A percentile compares a stretch with the other conserved stretches of the same genome.
phyloP scores from a whole-genome alignment of 306 rosid genomes.

The Vigna mungo region DNA sequence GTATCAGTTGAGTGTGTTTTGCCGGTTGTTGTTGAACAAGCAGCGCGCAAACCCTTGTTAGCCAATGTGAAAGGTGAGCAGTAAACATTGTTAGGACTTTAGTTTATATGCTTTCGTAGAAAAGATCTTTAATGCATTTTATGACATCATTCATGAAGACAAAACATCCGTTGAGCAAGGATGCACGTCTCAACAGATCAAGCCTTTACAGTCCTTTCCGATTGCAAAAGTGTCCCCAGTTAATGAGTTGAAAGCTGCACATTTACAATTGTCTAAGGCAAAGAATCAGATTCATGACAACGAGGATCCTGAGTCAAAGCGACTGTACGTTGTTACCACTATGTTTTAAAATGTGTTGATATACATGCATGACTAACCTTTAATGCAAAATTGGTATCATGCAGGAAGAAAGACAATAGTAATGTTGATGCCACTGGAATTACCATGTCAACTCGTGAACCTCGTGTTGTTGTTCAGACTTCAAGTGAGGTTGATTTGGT shows the following conservation, averaged over 20 bases:
- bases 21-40: slow-evolving; percentile 55
- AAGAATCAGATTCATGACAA: slow-evolving; percentile 49
- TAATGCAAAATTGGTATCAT: slow-evolving; percentile 40
- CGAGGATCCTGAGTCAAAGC: slow-evolving; percentile 66
- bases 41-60: slow-evolving; percentile 50
- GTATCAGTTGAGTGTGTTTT: slow-evolving; percentile 57
- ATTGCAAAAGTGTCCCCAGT: slow-evolving; percentile 50
- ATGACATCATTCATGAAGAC: slow-evolving; percentile 54
- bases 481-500: slow-evolving; percentile 81
- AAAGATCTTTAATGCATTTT: slow-evolving; percentile 48
- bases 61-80: slow-evolving; percentile 60
- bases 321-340: slow-evolving; percentile 68
- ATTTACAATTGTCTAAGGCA: slow-evolving; percentile 47
- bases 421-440: slow-evolving; percentile 45
- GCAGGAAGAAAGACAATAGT: slow-evolving; percentile 68
- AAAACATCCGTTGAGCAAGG: slow-evolving; percentile 54
- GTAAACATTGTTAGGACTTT: slow-evolving; percentile 35
- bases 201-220: slow-evolving; percentile 50
- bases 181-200: slow-evolving; percentile 48
- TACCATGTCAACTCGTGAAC: slow-evolving; percentile 60
- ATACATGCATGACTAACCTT: slow-evolving; percentile 43
- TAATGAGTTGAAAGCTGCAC: slow-evolving; percentile 55
- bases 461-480: slow-evolving; percentile 74
- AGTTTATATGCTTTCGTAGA: slow-evolving; percentile 46
- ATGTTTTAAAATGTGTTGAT: slow-evolving; percentile 25